These are phyloP conservation scores for Lyophyllum shimeji DNA, from an alignment of 768 basidiomycete species.

Conservation along the genomic window DNA sequence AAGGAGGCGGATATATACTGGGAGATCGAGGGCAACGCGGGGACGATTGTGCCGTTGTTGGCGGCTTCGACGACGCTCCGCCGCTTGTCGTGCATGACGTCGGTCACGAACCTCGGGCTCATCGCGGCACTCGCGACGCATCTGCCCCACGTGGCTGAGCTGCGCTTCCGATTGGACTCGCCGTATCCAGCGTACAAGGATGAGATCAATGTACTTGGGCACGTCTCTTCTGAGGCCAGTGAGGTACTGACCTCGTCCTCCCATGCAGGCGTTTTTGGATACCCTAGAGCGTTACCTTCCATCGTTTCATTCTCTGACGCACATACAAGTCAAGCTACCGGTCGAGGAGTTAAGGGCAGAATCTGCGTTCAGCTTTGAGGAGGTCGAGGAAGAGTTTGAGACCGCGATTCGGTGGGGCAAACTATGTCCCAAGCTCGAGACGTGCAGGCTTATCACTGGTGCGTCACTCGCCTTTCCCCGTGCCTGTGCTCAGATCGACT, in stretches of 20 bases:
- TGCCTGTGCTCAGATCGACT: background rate
- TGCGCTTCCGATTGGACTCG: background rate
- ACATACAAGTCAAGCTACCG: background rate
- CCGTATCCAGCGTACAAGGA: background rate
- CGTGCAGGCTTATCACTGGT: background rate
- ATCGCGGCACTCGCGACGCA: background rate
- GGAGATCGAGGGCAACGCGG: background rate
- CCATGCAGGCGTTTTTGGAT: background rate
- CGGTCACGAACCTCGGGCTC: background rate
- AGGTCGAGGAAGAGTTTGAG: background rate
- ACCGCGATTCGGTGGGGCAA: background rate
- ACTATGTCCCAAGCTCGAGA: background rate
- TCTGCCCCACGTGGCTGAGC: background rate
- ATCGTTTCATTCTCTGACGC: background rate
- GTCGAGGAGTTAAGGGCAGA: background rate
- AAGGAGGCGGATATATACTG: background rate
- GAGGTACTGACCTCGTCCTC: background rate
- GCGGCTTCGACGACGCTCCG: background rate
- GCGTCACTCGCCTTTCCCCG: background rate
- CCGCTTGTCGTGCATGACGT: background rate
- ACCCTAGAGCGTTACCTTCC: background rate
- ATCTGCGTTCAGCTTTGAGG: background rate
- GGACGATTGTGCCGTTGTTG: background rate
- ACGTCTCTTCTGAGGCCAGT: background rate
- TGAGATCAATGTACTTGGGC: background rate